A percentile compares a stretch with the other conserved stretches of the same genome.
These are phyloP conservation scores for Erysimum cheiranthoides DNA, from an alignment of 345 rosid genomes.

Conservation along the genomic window DNA sequence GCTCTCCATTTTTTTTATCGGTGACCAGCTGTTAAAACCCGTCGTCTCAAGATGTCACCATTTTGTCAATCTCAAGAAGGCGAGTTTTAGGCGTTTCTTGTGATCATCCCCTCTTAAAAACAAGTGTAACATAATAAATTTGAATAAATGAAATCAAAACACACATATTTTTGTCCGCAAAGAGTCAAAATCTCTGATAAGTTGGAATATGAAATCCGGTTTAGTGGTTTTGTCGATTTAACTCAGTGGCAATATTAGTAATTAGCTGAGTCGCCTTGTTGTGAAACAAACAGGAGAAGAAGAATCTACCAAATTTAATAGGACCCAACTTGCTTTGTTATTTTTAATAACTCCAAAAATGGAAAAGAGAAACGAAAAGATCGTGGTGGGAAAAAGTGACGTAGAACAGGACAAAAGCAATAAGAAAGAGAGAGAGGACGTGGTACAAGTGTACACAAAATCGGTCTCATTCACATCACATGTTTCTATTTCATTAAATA, in stretches of 20 bases:
- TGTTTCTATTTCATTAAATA: constrained; percentile 30
- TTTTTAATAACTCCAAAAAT: constrained; percentile 38
- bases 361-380: constrained; percentile 30
- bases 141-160: background rate
- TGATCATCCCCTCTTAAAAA: constrained; percentile 26
- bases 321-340: constrained; percentile 37
- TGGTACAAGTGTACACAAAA: constrained; percentile 39
- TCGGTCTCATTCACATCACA: constrained; percentile 39
- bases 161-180: constrained; percentile 21
- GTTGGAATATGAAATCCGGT: background rate
- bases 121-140: constrained; percentile 20
- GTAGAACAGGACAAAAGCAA: constrained; percentile 29
- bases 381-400: constrained; percentile 38
- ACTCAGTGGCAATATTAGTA: constrained; percentile 3
- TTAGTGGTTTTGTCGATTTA: constrained; percentile 9
- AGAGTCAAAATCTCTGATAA: background rate
- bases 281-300: constrained; percentile 5
- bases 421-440: constrained; percentile 21
- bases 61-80: constrained; percentile 37
- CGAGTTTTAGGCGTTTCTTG: constrained; percentile 46
- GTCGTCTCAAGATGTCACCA: background rate
- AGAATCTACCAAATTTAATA: constrained; percentile 22
- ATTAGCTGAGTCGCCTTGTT: constrained; percentile 4
- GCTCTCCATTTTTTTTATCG: constrained; percentile 56
- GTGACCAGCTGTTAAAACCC: constrained; percentile 22